phyloP scores from a whole-genome alignment of 75 land plant species.

The Cunninghamia lanceolata region DNA sequence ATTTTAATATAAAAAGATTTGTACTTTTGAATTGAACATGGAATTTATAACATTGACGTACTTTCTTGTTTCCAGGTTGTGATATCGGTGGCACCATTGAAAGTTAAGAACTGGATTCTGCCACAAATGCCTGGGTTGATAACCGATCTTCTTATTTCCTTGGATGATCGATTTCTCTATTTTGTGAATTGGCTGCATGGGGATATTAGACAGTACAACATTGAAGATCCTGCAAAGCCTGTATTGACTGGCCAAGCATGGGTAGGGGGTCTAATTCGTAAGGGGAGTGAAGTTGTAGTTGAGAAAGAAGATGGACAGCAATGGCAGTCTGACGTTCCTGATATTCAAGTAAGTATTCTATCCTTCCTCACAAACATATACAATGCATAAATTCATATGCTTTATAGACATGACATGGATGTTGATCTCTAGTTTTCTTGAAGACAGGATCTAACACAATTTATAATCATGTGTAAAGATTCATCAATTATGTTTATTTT shows the following conservation, averaged over 20 bases:
- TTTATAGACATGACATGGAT: not conserved
- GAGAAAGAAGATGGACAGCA: slow-evolving; percentile 64
- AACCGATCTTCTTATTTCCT: slow-evolving; percentile 91
- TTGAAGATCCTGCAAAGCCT: slow-evolving; percentile 85
- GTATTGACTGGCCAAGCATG: slow-evolving; percentile 81
- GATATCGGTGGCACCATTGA: slow-evolving; percentile 71
- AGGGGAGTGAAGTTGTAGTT: slow-evolving; percentile 71
- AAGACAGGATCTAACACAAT: not conserved
- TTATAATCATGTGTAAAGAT: not conserved
- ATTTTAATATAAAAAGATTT: no score
- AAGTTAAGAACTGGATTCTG: slow-evolving; percentile 92
- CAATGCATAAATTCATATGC: not conserved
- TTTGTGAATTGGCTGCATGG: slow-evolving; percentile 99
- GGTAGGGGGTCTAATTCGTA: slow-evolving; percentile 80
- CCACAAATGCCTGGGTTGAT: slow-evolving; percentile 98
- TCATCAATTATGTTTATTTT: not conserved
- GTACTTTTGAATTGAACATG: not conserved
- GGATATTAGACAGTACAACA: slow-evolving; percentile 94
- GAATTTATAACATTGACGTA: not conserved
- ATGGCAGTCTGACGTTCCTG: slow-evolving; percentile 73
- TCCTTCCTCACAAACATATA: not conserved
- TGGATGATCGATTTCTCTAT: slow-evolving; percentile 93
- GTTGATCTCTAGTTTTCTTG: not conserved
- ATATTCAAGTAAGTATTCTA: slow-evolving; percentile 51
- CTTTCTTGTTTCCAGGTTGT: slow-evolving; percentile 48